Percentiles rank a stretch among this genome's conserved stretches.
Evolutionary conservation across 805 yeast species (phyloP).

Genomic region (Yamadazyma phyllophila): DNA sequence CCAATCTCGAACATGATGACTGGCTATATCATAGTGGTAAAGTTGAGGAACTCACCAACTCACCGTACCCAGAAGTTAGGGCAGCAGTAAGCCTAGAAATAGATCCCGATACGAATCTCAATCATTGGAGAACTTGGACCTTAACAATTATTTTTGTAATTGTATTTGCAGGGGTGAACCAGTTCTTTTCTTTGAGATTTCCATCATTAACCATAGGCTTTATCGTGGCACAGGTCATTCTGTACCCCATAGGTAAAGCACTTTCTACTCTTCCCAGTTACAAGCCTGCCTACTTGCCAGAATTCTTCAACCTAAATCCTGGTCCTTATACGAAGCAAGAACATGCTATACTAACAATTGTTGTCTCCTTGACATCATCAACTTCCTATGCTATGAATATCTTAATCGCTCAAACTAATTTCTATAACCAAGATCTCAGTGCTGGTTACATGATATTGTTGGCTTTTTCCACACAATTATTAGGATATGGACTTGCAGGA

Average conservation of each 20-base stretch:
- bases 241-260: slow-evolving; percentile 55
- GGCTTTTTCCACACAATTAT: slow-evolving; percentile 48
- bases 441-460: slow-evolving; percentile 23
- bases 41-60: slow-evolving; percentile 27
- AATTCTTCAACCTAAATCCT: slow-evolving; percentile 8
- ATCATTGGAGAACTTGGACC: slow-evolving; percentile 54
- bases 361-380: slow-evolving; percentile 5
- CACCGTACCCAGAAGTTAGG: slow-evolving; percentile 67
- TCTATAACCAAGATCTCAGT: slow-evolving; percentile 25
- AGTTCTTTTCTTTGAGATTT: slow-evolving; percentile 53
- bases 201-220: slow-evolving; percentile 51
- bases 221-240: slow-evolving; percentile 53
- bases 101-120: slow-evolving; percentile 46
- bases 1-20: slow-evolving; percentile 1
- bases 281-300: slow-evolving; percentile 1
- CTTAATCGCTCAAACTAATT: slow-evolving; percentile 47
- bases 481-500: slow-evolving; percentile 69
- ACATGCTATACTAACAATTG: slow-evolving; percentile 18
- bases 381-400: slow-evolving; percentile 52
- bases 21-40: slow-evolving; percentile 36
- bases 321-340: slow-evolving; percentile 22
- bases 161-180: slow-evolving; percentile 55
- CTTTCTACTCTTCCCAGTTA: slow-evolving; percentile 39
- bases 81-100: slow-evolving; percentile 53
- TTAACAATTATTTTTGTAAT: slow-evolving; percentile 48